phyloP scores from a whole-genome alignment of 805 yeast species.

The Yamadazyma paraphyllophila region DNA sequence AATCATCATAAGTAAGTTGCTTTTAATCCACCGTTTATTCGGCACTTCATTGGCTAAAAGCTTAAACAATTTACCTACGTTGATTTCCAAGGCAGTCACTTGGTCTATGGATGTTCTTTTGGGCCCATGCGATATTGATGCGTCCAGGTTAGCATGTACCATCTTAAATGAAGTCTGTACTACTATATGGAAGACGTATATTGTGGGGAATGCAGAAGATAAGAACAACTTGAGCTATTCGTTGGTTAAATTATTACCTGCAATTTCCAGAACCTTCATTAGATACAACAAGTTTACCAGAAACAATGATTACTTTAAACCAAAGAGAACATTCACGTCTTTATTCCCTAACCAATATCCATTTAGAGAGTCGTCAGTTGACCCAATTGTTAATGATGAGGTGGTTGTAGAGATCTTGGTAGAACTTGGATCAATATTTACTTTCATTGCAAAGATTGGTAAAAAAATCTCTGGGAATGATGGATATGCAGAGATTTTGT shows the following conservation, averaged over 20 bases:
- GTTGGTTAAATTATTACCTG: constrained; percentile 53
- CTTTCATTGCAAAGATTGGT: constrained; percentile 53
- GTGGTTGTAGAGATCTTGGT: constrained; percentile 66
- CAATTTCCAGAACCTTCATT: constrained; percentile 49
- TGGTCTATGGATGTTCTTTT: constrained; percentile 60
- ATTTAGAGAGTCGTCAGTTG: constrained; percentile 61
- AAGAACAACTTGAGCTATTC: constrained; percentile 44
- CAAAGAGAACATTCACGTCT: constrained; percentile 62
- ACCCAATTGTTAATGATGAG: constrained; percentile 70
- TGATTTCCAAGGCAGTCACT: constrained; percentile 47
- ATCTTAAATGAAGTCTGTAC: constrained; percentile 51
- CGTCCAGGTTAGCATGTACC: constrained; percentile 62
- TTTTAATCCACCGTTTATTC: constrained; percentile 57
- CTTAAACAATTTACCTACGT: constrained; percentile 26
- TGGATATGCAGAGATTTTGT: constrained; percentile 44
- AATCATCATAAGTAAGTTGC: constrained; percentile 54
- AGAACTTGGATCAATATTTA: constrained; percentile 64
- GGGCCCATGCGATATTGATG: constrained; percentile 53
- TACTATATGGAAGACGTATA: constrained; percentile 32
- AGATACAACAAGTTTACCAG: constrained; percentile 51
- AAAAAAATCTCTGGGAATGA: constrained; percentile 37
- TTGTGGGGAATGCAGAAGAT: constrained; percentile 28
- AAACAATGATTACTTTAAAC: constrained; percentile 46
- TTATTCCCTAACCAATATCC: constrained; percentile 72
- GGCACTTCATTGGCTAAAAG: constrained; percentile 35